These are phyloP conservation scores for Penicillium sp. DNA, from an alignment of 2,329 filamentous ascomycete species.

Conservation along the genomic window DNA sequence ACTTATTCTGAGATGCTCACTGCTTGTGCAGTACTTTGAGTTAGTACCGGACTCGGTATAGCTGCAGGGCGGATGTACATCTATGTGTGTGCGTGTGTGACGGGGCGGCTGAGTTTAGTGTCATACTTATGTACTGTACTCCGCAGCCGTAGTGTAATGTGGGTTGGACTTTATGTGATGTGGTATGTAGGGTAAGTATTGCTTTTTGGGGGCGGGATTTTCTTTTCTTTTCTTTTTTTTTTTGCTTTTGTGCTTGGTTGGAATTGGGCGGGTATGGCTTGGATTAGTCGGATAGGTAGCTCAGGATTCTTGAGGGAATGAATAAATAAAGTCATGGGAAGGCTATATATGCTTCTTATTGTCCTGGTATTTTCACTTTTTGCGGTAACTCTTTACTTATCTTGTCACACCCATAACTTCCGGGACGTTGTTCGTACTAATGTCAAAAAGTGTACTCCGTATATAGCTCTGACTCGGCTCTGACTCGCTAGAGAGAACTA, in stretches of 20 bases:
- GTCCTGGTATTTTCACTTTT: background rate
- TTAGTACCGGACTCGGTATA: no score
- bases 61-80: background rate
- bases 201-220: background rate
- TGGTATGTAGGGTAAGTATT: background rate
- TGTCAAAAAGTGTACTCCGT: background rate
- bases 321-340: background rate
- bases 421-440: background rate
- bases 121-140: no score
- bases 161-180: background rate
- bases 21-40: background rate
- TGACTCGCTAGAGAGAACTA: background rate
- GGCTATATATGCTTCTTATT: background rate
- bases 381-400: background rate
- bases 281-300: background rate
- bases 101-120: background rate
- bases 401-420: background rate
- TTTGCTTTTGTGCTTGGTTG: background rate
- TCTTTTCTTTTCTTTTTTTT: background rate
- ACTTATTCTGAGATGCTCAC: background rate
- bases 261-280: background rate
- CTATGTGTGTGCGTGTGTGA: background rate
- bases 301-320: background rate
- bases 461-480: background rate
- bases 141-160: no score